Percentiles rank a stretch among this genome's conserved stretches.
phyloP scores from a whole-genome alignment of 108 stramenopile species.

The Nitzschia inconspicua region DNA sequence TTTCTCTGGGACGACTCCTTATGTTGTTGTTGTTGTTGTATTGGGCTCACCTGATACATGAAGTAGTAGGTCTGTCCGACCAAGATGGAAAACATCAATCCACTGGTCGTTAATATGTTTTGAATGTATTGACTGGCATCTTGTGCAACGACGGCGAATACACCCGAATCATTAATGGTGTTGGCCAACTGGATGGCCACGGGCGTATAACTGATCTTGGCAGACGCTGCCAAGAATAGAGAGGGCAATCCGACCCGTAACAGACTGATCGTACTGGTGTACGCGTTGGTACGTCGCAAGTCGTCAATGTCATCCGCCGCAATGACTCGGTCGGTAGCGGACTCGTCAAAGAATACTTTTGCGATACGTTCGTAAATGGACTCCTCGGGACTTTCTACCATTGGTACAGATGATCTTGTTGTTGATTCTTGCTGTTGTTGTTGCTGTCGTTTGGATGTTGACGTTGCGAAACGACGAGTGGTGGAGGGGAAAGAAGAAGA shows the following conservation, averaged over 20 bases:
- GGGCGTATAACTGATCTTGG: constrained; percentile 53
- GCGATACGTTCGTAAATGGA: too few relatives aligned
- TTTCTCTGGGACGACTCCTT: background rate
- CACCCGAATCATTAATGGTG: constrained; percentile 71
- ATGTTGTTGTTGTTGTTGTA: background rate
- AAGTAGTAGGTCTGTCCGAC: constrained; percentile 89
- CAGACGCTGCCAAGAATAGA: constrained; percentile 39
- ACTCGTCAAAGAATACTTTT: too few relatives aligned
- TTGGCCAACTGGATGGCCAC: constrained; percentile 47
- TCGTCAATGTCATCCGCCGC: constrained; percentile 4
- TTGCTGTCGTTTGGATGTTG: too few relatives aligned
- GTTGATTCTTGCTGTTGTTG: too few relatives aligned
- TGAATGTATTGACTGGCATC: constrained; percentile 87
- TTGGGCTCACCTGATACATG: constrained; percentile 55
- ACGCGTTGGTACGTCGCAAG: constrained; percentile 4
- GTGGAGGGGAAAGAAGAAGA: too few relatives aligned
- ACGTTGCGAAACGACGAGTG: too few relatives aligned
- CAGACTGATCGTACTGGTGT: constrained; percentile 30
- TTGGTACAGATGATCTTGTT: too few relatives aligned
- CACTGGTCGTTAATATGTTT: constrained; percentile 75
- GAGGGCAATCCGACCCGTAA: constrained; percentile 58
- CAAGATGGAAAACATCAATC: constrained; percentile 73
- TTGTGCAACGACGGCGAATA: constrained; percentile 72
- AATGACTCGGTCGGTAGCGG: too few relatives aligned
- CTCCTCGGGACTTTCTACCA: too few relatives aligned